Percentiles rank a stretch among this genome's conserved stretches.
These are phyloP conservation scores for Claviceps capensis DNA, from an alignment of 2,329 filamentous ascomycete genomes.

Conservation along the genomic window DNA sequence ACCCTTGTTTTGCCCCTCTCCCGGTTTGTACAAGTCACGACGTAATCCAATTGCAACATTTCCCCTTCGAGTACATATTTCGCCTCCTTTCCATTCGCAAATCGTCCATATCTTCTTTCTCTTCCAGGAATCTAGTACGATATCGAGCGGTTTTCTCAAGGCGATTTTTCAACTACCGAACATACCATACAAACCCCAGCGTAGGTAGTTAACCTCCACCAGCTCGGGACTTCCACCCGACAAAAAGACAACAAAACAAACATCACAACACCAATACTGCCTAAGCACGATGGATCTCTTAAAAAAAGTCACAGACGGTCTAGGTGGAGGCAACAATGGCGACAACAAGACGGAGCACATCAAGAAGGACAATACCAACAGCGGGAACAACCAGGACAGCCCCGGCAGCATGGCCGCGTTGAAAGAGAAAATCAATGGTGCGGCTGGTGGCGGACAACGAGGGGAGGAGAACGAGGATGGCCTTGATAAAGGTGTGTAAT, in stretches of 20 bases:
- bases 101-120: too few relatives aligned
- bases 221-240: background rate
- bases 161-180: too few relatives aligned
- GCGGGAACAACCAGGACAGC: background rate
- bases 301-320: background rate
- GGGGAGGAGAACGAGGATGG: conserved; percentile 71
- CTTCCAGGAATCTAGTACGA: too few relatives aligned
- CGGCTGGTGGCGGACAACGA: conserved; percentile 58
- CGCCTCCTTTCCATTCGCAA: too few relatives aligned
- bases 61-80: background rate
- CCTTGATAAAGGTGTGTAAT: conserved; percentile 61
- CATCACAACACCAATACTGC: background rate
- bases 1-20: too few relatives aligned
- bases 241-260: background rate
- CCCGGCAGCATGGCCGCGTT: conserved; percentile 42
- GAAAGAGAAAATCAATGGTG: conserved; percentile 55
- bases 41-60: too few relatives aligned
- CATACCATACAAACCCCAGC: too few relatives aligned
- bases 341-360: background rate
- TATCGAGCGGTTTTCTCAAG: too few relatives aligned
- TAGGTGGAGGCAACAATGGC: background rate
- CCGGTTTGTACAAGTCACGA: too few relatives aligned
- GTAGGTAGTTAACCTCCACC: background rate
- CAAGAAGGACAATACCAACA: background rate
- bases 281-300: background rate